Percentiles rank a stretch among this genome's conserved stretches.
Conservation (phyloP, 495 filamentous ascomycete species). For the Neurospora intermedia region DNA sequence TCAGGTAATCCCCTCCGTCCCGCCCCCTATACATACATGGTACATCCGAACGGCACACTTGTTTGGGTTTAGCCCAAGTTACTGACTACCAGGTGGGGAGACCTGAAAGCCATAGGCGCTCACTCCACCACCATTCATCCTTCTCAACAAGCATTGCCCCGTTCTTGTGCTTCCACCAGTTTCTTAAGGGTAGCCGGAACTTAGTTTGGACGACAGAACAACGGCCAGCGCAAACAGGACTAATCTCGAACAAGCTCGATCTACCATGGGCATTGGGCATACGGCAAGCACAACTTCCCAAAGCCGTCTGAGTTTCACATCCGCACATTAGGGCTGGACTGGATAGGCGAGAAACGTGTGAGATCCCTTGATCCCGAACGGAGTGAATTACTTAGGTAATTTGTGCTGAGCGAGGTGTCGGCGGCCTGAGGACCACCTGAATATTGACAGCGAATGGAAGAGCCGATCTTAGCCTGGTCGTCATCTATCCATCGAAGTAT, state of each 20-base stretch:
- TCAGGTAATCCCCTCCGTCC: background rate
- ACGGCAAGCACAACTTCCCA: background rate
- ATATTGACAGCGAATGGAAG: background rate
- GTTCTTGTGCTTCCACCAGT: background rate
- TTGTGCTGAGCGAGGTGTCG: background rate
- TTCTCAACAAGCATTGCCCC: background rate
- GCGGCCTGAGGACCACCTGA: background rate
- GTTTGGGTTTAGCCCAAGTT: background rate
- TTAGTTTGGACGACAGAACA: background rate
- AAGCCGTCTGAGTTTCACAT: background rate
- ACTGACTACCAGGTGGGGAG: background rate
- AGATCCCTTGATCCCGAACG: background rate
- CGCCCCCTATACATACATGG: background rate
- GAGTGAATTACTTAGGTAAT: background rate
- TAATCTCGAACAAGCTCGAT: background rate
- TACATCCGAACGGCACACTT: background rate
- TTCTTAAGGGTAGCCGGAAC: background rate
- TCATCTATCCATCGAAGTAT: background rate
- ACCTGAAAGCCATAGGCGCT: background rate
- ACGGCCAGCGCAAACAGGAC: background rate
- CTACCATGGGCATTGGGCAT: background rate
- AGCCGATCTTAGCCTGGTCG: background rate
- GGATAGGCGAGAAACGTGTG: background rate
- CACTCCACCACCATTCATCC: background rate
- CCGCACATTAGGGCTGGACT: background rate